Conservation (phyloP, 2,329 filamentous ascomycete species). For the Aotearoamyces nothofagi region DNA sequence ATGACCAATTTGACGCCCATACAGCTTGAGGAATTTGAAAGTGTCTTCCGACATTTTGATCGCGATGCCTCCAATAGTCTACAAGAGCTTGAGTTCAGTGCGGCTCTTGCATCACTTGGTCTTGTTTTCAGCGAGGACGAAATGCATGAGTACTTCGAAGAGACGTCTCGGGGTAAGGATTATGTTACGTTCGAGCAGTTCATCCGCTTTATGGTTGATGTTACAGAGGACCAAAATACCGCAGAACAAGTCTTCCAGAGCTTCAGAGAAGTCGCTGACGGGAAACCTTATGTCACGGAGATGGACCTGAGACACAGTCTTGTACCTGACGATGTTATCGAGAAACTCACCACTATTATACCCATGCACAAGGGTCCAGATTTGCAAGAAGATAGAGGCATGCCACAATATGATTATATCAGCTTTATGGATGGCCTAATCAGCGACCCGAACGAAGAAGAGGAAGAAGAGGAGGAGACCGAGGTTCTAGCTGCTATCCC, state of each 20-base stretch:
- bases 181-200: conserved; percentile 96
- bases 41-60: conserved; percentile 95
- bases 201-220: conserved; percentile 98
- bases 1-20: conserved; percentile 99
- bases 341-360: conserved; percentile 79
- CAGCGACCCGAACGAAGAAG: conserved; percentile 10
- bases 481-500: conserved; percentile 10
- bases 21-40: conserved; percentile 96
- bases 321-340: conserved; percentile 93
- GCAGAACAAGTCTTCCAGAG: conserved; percentile 97
- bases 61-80: conserved; percentile 81
- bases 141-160: conserved; percentile 90
- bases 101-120: conserved; percentile 84
- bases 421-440: conserved; percentile 90
- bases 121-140: conserved; percentile 94
- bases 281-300: conserved; percentile 97
- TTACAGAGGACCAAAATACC: conserved; percentile 97
- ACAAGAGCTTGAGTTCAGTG: conserved; percentile 89
- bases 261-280: conserved; percentile 93
- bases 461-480: conserved; percentile 3
- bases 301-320: conserved; percentile 90
- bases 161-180: conserved; percentile 65
- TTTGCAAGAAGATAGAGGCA: conserved; percentile 66
- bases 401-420: conserved; percentile 91
- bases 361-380: conserved; percentile 74